phyloP scores from a whole-genome alignment of 441 rosid species.

The Brassica balearica region DNA sequence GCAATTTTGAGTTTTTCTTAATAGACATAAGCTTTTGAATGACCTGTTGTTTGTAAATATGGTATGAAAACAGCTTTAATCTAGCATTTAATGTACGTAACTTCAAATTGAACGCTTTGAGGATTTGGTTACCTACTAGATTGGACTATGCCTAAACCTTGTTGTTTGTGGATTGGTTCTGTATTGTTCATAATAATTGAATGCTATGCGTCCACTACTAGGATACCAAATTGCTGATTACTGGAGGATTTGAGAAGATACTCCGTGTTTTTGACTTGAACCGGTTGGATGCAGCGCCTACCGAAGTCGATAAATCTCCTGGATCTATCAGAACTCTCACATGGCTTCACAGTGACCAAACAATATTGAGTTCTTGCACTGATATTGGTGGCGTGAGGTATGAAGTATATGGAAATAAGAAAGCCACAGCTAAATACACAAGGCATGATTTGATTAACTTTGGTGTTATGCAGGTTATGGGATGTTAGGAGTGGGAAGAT shows the following conservation, averaged over 20 bases:
- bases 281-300: slow-evolving; percentile 84
- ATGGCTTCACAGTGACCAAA: slow-evolving; percentile 97
- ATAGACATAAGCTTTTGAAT: no score
- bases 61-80: no score
- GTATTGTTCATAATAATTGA: no score
- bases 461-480: slow-evolving; percentile 66
- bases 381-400: slow-evolving; percentile 96
- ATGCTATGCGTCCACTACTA: slow-evolving; percentile 28
- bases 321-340: slow-evolving; percentile 92
- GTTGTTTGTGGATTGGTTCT: no score
- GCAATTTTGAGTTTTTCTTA: no score
- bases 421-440: neutral
- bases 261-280: slow-evolving; percentile 90
- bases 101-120: no score
- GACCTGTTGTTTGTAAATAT: no score
- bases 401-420: slow-evolving; percentile 3
- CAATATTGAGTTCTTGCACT: slow-evolving; percentile 86
- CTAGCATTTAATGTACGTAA: no score
- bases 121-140: no score
- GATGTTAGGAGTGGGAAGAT: slow-evolving; percentile 88
- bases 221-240: slow-evolving; percentile 84
- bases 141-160: no score
- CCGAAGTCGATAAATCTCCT: slow-evolving; percentile 83
- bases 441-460: no score
- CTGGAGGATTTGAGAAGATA: slow-evolving; percentile 94